Evolutionary conservation across 805 yeast species (phyloP).

Genomic region (Sugiyamaella smithiae): DNA sequence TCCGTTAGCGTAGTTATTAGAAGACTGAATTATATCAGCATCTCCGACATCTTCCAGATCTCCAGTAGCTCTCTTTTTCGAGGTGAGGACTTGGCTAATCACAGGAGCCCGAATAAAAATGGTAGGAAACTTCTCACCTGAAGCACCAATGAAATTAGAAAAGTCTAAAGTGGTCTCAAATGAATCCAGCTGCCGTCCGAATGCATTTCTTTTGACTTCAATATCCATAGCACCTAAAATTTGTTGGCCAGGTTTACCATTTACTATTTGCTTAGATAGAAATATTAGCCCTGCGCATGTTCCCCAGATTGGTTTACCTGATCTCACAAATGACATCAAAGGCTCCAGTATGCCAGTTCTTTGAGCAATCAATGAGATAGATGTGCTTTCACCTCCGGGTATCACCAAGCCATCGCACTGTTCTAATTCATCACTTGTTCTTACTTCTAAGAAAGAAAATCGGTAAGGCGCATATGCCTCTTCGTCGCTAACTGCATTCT

Average conservation of each 20-base stretch:
- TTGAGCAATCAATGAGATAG: constrained; percentile 70
- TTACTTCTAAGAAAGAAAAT: constrained; percentile 43
- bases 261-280: constrained; percentile 52
- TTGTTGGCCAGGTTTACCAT: constrained; percentile 46
- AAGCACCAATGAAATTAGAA: constrained; percentile 33
- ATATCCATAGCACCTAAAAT: constrained; percentile 64
- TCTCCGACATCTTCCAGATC: not conserved
- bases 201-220: constrained; percentile 66
- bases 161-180: constrained; percentile 50
- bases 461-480: constrained; percentile 11
- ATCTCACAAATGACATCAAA: constrained; percentile 48
- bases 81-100: constrained; percentile 37
- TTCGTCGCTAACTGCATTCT: constrained; percentile 34
- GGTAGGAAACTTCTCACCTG: constrained; percentile 36
- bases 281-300: constrained; percentile 83
- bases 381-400: constrained; percentile 51
- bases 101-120: constrained; percentile 78
- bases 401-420: constrained; percentile 59
- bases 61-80: not conserved
- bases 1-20: constrained; percentile 3
- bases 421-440: constrained; percentile 49
- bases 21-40: not conserved
- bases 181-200: constrained; percentile 73
- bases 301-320: constrained; percentile 68
- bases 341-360: constrained; percentile 57